Evolutionary conservation across 345 rosid genomes (phyloP).

Genomic region (Eucalyptus virginea): DNA sequence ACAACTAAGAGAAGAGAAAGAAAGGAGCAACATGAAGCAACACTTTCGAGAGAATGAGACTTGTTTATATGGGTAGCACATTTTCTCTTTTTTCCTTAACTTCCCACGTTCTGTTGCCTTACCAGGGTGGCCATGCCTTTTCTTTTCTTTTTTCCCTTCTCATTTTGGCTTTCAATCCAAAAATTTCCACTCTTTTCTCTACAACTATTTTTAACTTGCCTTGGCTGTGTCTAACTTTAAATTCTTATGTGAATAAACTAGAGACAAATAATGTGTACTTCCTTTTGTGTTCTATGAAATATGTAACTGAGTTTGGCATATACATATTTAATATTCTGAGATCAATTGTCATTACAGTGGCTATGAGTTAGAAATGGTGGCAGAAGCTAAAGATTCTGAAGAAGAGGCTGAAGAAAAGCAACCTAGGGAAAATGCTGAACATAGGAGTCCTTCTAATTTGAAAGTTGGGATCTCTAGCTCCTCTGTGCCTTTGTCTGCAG

Average conservation of each 20-base stretch:
- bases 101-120: neutral
- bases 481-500: neutral
- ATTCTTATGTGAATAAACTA: neutral
- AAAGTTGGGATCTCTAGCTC: constrained; percentile 15
- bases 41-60: neutral
- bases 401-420: constrained; percentile 53
- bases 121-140: neutral
- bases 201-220: neutral
- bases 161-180: neutral
- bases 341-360: constrained; percentile 28
- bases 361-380: constrained; percentile 76
- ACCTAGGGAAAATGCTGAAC: neutral
- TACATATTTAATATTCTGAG: neutral
- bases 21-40: neutral
- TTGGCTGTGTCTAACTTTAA: neutral
- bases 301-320: neutral
- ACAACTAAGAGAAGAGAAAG: neutral
- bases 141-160: neutral
- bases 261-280: neutral
- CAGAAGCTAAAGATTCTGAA: constrained; percentile 91
- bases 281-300: neutral
- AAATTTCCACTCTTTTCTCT: neutral
- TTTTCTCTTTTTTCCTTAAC: neutral
- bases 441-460: constrained; percentile 34
- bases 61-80: neutral